Evolutionary conservation across 2,329 filamentous ascomycete species (phyloP), one percentile per base, ranked within the genome.

Genomic region (Claviceps sorghi): DNA sequence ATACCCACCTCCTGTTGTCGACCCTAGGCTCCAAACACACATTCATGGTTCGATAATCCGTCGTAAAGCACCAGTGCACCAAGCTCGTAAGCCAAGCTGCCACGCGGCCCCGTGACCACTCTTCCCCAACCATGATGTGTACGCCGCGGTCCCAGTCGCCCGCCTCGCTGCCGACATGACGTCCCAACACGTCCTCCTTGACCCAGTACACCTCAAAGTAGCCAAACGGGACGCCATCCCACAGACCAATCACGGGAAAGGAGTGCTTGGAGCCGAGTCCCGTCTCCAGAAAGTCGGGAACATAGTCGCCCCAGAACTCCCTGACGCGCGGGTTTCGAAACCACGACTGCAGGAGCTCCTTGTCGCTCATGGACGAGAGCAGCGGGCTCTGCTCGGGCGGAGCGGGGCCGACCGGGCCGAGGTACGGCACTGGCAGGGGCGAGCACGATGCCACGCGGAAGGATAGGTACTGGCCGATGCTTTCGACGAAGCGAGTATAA

Each of bases 181-280:
- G 77, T 0, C 87, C 88, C 1, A 98, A 66, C 0, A 74, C 71
- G 62, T 97, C 93, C 64, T 98, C 93, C 62, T 95, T 95, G 3
- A 93, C 88, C 91, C 93, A 98, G 70, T 98, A 98, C 36, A 98
- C 78, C 71, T 98, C 93, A 64, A 98, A 96, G 65, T 94, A 98
- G 0, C 89, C 93, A 69, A 97, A 98, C 0, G 91, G 91, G 55
- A 91, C 84, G 11, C 88, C 90, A 60, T 97, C 88, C 87, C 91
- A 98, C 64, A 89, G 83, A 1, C 87, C 93, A 55, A 97, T 91
- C 0, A 84, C 88, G 0, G 93, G 93, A 66, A 97, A 95, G 9
- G 83, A 88, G 67, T 96, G 85, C 19, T 76, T 74, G 21, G 76
- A 82, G 13, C 74, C 74, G 11, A 97, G 69, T 0, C 77, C 82